Conservation (phyloP, 2,329 filamentous ascomycete species). For the Talaromyces sp. region DNA sequence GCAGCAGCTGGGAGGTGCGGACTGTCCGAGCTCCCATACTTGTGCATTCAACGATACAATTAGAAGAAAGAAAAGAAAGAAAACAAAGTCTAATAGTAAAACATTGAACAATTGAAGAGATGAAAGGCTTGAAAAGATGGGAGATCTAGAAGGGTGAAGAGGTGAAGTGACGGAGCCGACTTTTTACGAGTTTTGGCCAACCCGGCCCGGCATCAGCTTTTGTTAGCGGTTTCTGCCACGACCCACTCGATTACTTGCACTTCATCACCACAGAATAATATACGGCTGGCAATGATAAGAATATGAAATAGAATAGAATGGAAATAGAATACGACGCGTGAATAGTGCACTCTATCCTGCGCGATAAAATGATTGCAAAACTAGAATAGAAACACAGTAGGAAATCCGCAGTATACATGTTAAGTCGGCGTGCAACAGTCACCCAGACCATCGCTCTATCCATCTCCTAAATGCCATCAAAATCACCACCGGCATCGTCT, state of each 20-base stretch:
- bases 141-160: neutral
- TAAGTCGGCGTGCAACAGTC: neutral
- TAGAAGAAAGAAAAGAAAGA: neutral
- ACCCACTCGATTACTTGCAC: neutral
- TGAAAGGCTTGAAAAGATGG: neutral
- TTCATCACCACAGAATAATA: too few relatives aligned
- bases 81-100: neutral
- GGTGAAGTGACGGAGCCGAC: neutral
- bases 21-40: conserved; percentile 37
- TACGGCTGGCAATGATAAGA: too few relatives aligned
- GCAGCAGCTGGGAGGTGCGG: conserved; percentile 31
- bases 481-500: conserved; percentile 91
- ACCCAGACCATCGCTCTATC: neutral
- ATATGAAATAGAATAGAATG: too few relatives aligned
- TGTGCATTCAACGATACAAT: conserved; percentile 8
- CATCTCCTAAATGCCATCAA: conserved; percentile 35
- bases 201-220: neutral
- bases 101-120: neutral
- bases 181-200: neutral
- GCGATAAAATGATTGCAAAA: neutral
- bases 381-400: neutral
- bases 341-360: neutral
- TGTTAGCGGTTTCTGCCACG: neutral
- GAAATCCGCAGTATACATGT: conserved; percentile 12
- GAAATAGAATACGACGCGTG: neutral